Evolutionary conservation across 2,329 filamentous ascomycete species (phyloP), one percentile per base, ranked within the genome.

Genomic region (Cladosporium sp.): DNA sequence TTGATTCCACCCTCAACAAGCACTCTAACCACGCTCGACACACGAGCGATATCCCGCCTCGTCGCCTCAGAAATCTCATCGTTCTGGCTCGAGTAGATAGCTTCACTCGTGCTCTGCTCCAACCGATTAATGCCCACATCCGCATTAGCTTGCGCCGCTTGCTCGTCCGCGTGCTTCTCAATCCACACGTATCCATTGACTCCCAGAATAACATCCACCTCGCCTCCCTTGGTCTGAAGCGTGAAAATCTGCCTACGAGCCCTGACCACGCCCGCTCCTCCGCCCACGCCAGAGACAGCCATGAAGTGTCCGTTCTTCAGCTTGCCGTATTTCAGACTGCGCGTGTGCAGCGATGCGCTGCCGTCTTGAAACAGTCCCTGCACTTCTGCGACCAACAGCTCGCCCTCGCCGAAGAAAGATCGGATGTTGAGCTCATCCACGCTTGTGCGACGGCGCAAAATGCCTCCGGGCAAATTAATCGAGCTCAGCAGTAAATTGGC

Each of bases 101-200:
- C 89, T 68, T 86, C 86, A 63, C 87, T 92, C 19, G 94, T 88
- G 66, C 81, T 86, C 76, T 99, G 94, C 73, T 97, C 94, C 72
- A 97, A 83, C 64, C 89, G 84, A 55, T 91, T 96, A 68, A 97
- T 90, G 2, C 82, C 81, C 9, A 78, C 85, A 70, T 79, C 80
- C 57, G 77, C 78, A 40, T 30, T 22, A 30, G 28, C 52, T n/a
- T 78, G 76, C 43, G 82, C 74, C 2, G 68, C 73, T 17, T 71
- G 71, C 38, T 42, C 47, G 3, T 82, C 82, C 65, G 89, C 86
- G 67, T 96, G 91, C 77, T 90, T 92, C 74, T 88, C 87, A 69
- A 97, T 92, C 89, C 91, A 99, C 60, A 97, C 92, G 72, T 95
- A 97, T 1, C 94, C 94, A 69, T 99, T 99, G 39, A 99, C 94